Conservation (phyloP, 2,329 filamentous ascomycete species). For the Aspergillus brasiliensis region DNA sequence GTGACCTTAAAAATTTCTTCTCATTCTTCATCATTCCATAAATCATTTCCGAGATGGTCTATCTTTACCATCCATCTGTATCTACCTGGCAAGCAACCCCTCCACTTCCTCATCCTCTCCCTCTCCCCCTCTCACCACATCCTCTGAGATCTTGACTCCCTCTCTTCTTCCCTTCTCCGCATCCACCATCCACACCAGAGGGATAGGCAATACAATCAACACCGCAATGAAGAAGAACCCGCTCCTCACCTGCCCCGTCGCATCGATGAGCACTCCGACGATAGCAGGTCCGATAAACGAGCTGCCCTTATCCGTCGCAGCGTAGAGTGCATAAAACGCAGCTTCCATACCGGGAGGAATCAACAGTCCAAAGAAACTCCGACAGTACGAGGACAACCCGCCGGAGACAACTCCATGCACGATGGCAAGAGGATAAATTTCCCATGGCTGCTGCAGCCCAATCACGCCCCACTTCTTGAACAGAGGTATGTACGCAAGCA, state of each 20-base stretch:
- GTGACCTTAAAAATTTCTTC: neutral
- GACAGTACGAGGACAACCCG: constrained; percentile 81
- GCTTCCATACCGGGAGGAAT: constrained; percentile 89
- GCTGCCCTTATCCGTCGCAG: constrained; percentile 91
- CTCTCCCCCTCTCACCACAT: constrained; percentile 10
- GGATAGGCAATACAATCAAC: constrained; percentile 77
- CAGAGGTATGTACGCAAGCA: constrained; percentile 79
- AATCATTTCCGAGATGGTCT: neutral
- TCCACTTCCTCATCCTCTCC: constrained; percentile 31
- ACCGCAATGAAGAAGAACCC: constrained; percentile 87
- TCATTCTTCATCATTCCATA: neutral
- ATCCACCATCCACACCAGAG: constrained; percentile 73
- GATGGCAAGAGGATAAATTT: constrained; percentile 86
- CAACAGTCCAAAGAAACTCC: constrained; percentile 81
- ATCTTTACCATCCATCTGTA: neutral
- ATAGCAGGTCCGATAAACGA: constrained; percentile 88
- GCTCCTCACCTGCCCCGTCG: constrained; percentile 70
- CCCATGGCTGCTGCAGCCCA: constrained; percentile 84
- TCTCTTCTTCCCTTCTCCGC: constrained; percentile 40
- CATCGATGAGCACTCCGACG: constrained; percentile 84
- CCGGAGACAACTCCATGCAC: constrained; percentile 88
- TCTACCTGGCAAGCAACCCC: constrained; percentile 24
- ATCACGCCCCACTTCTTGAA: constrained; percentile 71
- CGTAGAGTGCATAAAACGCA: constrained; percentile 90
- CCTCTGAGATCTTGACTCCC: constrained; percentile 36